Conservation (phyloP, 805 yeast species). For the Kluyveromyces aestuarii region DNA sequence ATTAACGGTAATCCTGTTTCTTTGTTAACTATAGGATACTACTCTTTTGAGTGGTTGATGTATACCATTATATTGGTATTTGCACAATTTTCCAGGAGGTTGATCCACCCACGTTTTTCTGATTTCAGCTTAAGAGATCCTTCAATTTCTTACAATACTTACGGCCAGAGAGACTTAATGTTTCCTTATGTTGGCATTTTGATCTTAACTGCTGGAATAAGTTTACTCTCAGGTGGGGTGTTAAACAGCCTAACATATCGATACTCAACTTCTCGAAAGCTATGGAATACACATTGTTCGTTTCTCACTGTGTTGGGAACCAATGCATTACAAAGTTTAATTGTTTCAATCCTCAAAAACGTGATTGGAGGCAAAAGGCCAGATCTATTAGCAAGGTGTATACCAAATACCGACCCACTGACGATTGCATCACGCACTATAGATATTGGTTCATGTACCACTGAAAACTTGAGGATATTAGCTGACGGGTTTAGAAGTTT, state of each 20-base stretch:
- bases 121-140: slow-evolving; percentile 5
- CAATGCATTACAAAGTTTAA: slow-evolving; percentile 3
- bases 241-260: neutral
- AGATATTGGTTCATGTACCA: slow-evolving; percentile 3
- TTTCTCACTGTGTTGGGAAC: slow-evolving; percentile 3
- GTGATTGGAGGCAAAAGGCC: slow-evolving; percentile 4
- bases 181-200: slow-evolving; percentile 2
- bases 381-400: slow-evolving; percentile 4
- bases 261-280: slow-evolving; percentile 1
- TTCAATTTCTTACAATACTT: slow-evolving; percentile 1
- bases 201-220: neutral
- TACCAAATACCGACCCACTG: neutral
- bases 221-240: neutral
- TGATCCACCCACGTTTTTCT: slow-evolving; percentile 4
- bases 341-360: slow-evolving; percentile 4
- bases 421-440: neutral
- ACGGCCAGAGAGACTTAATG: slow-evolving; percentile 1
- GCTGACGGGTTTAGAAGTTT: slow-evolving; percentile 5
- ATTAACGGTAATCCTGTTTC: slow-evolving; percentile 2
- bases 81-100: slow-evolving; percentile 1
- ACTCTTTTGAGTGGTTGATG: slow-evolving; percentile 4
- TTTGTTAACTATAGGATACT: slow-evolving; percentile 2
- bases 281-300: slow-evolving; percentile 5
- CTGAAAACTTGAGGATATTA: neutral
- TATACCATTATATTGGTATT: neutral